phyloP scores from a whole-genome alignment of 306 rosid species.

The Cyamopsis tetragonoloba region DNA sequence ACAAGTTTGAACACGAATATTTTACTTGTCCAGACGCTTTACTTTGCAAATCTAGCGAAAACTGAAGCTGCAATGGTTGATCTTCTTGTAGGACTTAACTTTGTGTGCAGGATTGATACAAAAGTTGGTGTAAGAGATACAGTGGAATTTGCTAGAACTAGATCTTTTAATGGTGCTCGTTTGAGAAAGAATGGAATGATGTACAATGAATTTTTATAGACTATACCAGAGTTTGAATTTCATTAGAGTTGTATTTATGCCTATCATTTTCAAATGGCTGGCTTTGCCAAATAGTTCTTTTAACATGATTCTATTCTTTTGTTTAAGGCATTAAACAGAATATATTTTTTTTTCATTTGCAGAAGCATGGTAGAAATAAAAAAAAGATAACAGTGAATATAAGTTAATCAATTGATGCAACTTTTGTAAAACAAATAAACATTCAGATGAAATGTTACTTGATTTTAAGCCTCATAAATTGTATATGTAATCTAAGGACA shows the following conservation, averaged over 20 bases:
- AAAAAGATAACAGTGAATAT: too few relatives aligned
- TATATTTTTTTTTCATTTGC: too few relatives aligned
- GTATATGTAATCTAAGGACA: too few relatives aligned
- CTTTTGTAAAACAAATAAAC: too few relatives aligned
- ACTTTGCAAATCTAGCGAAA: constrained; percentile 66
- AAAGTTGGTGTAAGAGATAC: constrained; percentile 26
- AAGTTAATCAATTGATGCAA: too few relatives aligned
- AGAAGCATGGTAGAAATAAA: too few relatives aligned
- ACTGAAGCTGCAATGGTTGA: constrained; percentile 77
- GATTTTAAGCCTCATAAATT: too few relatives aligned
- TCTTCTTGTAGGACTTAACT: constrained; percentile 79
- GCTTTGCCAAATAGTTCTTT: constrained; percentile 4
- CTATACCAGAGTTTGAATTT: constrained; percentile 11
- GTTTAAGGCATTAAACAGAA: too few relatives aligned
- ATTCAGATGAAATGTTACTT: too few relatives aligned
- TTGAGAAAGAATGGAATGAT: constrained; percentile 28
- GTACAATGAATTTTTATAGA: constrained; percentile 23
- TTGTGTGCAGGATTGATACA: constrained; percentile 45
- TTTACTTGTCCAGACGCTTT: constrained; percentile 72
- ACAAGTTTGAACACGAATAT: constrained; percentile 32
- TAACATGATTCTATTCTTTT: neutral
- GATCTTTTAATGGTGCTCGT: constrained; percentile 22
- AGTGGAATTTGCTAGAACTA: constrained; percentile 26
- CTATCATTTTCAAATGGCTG: constrained; percentile 21
- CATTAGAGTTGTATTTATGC: constrained; percentile 20